These are phyloP conservation scores for Exsudoporus floridanus DNA, from an alignment of 1,284 basidiomycete genomes.

Conservation along the genomic window DNA sequence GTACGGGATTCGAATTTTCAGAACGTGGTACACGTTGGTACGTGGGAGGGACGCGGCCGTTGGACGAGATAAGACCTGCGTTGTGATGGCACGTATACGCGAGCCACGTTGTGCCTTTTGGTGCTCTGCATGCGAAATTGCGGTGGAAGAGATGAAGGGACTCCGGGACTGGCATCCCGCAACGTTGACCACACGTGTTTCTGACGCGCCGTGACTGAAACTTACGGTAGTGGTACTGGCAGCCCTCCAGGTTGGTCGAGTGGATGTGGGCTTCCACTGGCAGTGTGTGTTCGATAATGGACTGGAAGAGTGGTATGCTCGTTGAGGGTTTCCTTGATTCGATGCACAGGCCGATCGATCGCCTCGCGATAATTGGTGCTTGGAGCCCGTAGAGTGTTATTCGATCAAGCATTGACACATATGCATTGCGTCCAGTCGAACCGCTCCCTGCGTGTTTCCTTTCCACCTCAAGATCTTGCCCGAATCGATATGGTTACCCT, in stretches of 20 bases:
- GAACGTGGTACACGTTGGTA: not conserved
- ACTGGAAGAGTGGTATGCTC: not conserved
- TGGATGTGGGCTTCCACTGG: not conserved
- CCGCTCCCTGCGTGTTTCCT: not conserved
- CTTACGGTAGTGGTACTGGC: not conserved
- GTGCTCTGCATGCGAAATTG: not conserved
- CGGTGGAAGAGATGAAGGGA: not conserved
- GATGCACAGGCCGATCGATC: slow-evolving; percentile 4
- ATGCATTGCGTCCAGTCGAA: not conserved
- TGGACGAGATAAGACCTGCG: not conserved
- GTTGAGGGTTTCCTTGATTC: not conserved
- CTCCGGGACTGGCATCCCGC: not conserved
- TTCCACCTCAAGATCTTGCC: slow-evolving; percentile 1
- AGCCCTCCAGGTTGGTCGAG: not conserved
- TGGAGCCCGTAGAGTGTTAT: not conserved
- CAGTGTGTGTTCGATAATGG: not conserved
- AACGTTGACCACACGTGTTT: slow-evolving; percentile 30
- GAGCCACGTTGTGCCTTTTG: slow-evolving; percentile 3
- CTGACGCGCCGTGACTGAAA: slow-evolving; percentile 6
- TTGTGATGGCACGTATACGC: not conserved
- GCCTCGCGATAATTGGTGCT: not conserved
- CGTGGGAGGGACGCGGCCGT: not conserved
- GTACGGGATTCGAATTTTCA: too few species aligned
- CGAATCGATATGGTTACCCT: slow-evolving; percentile 4
- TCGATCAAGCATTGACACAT: not conserved